Base-by-base conservation (phyloP, 2,329 filamentous ascomycete species). In the Claviceps pazoutovae region DNA sequence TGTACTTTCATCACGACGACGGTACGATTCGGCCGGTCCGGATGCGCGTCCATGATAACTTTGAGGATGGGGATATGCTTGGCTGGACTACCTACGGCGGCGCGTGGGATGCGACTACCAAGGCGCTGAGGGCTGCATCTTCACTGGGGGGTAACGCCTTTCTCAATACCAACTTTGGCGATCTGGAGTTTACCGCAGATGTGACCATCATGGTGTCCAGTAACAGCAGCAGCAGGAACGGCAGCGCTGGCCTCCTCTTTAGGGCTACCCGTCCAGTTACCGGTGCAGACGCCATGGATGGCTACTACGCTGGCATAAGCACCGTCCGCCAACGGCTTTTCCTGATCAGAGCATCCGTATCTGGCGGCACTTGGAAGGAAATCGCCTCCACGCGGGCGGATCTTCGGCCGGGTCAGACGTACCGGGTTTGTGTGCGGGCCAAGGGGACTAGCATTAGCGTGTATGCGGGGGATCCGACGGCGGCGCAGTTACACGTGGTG, bases 11-110 rank as follows among this genome's bases (percentile, higher is more conserved):
- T 53, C 62, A 64, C 1, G 60, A 70, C 36, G 71, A 34, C 44
- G 44, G 68, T 17, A 69, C 66, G 39, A 74, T 74, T 42, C 57
- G 63, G 45, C 65, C 66, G 1, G 62, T 76, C 4, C 61, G 59
- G 42, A 74, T 76, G 70, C 61, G 70, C 13, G 69, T 71, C 9
- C 64, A 66, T 53, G 68, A 72, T 55, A 64, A 71, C 56, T 72
- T 72, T 43, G 58, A 64, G 5, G 66, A 71, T 50, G 68, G 67
- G 8, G 57, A 65, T 23, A 63, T 67, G 57, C 58, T 70, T 49
- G 65, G 57, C 4, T 72, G 69, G 70, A 63, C 58, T 19, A 57
- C 59, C 3, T 62, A 51, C 42, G 57, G 54, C 7, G 55, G 55
- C 11, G 39, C 43, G n/a, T 58, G 55, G 56, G 51, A 57, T 37